Conservation (phyloP, 495 filamentous ascomycete species). For the Penicillium angulare region DNA sequence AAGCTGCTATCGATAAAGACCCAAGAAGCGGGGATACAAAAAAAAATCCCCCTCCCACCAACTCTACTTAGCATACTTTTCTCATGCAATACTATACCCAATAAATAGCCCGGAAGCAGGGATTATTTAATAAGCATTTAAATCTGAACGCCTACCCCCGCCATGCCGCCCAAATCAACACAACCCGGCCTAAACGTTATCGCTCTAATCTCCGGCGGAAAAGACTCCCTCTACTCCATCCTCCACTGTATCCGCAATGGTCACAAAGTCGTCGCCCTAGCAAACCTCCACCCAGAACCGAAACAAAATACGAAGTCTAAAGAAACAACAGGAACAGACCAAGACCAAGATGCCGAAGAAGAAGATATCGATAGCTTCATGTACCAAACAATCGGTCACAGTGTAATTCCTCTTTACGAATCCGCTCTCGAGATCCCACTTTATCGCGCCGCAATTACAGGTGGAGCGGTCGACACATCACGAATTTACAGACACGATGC, state of each 20-base stretch:
- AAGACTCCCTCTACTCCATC: slow-evolving; percentile 92
- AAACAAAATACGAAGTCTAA: neutral
- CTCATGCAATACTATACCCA: no score
- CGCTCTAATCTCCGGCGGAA: slow-evolving; percentile 90
- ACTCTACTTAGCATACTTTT: no score
- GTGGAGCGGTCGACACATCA: slow-evolving; percentile 59
- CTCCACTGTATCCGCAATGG: slow-evolving; percentile 86
- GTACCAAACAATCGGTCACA: slow-evolving; percentile 97
- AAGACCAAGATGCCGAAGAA: slow-evolving; percentile 35
- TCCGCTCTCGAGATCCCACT: slow-evolving; percentile 73
- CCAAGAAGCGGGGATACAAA: slow-evolving; percentile 7
- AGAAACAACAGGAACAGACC: neutral
- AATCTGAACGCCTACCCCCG: no score
- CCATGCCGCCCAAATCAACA: neutral
- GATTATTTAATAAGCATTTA: no score
- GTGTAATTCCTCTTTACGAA: slow-evolving; percentile 81
- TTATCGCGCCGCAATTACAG: slow-evolving; percentile 71
- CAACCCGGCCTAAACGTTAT: slow-evolving; percentile 67
- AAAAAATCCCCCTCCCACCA: slow-evolving; percentile 3
- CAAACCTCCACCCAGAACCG: slow-evolving; percentile 71
- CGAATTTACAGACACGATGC: slow-evolving; percentile 27
- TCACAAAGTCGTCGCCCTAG: slow-evolving; percentile 81
- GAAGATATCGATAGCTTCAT: slow-evolving; percentile 93
- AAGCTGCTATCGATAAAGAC: no score
- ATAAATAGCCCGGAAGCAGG: no score